phyloP scores from a whole-genome alignment of 176 grass and related monocot genomes.

The Urochloa ruziziensis region DNA sequence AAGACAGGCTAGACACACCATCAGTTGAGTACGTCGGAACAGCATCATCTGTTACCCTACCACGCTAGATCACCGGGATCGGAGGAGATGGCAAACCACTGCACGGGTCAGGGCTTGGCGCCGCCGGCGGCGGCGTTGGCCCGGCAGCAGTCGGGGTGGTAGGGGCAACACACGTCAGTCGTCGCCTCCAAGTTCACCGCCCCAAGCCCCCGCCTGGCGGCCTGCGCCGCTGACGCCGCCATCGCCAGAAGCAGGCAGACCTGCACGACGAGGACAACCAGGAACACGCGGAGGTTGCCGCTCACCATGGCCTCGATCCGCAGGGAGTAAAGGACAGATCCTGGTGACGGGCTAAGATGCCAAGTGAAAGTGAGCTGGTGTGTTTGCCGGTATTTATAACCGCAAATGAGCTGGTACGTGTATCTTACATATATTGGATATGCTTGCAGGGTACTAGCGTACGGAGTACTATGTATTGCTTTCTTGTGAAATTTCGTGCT shows the following conservation, averaged over 20 bases:
- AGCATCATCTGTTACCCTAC: not conserved
- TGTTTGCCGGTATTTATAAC: not conserved
- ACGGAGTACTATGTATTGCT: no score
- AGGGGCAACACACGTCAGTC: slow-evolving; percentile 13
- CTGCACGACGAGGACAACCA: slow-evolving; percentile 20
- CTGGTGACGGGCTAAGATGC: not conserved
- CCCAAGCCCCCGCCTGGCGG: not conserved
- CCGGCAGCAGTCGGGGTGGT: slow-evolving; percentile 27
- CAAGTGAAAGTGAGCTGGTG: not conserved
- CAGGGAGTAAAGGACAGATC: not conserved
- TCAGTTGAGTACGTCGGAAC: not conserved
- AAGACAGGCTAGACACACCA: not conserved
- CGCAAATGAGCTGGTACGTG: not conserved
- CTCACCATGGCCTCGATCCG: not conserved
- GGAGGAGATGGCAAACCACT: not conserved
- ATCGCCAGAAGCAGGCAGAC: slow-evolving; percentile 23
- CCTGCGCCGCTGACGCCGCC: slow-evolving; percentile 18
- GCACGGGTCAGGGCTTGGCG: not conserved
- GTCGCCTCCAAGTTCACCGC: not conserved
- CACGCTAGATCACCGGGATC: not conserved
- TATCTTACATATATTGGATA: no score
- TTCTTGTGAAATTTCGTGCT: no score
- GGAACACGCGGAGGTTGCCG: not conserved
- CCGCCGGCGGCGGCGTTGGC: not conserved
- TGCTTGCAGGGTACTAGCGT: no score